Evolutionary conservation across 805 yeast species (phyloP), one percentile per base, ranked within the genome.

Genomic region (Brettanomyces custersianus): DNA sequence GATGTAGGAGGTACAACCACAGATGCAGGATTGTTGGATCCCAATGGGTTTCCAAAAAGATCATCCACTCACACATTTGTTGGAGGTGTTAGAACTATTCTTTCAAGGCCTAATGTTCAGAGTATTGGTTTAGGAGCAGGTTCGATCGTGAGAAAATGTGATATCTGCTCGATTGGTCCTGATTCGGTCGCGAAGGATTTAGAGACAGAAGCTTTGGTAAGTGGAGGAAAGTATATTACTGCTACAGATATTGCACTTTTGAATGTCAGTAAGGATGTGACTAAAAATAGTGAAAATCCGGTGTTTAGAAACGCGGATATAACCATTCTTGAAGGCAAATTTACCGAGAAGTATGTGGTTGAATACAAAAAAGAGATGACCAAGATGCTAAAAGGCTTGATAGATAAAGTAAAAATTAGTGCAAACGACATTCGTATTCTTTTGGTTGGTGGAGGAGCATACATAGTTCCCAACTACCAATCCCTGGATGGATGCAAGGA

Each of bases 1-100:
- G 74, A 68, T 45, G 62, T 68, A 25, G 74, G 74, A n/a, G 74
- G 74, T 11, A 68, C 74, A 9, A 68, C 74, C 4, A 53, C 72
- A 5, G 74, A 68, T 46, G 68, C 66, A 15, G 74, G 74, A 8
- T 41, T 65, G 33, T 42, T 68, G 21, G 47, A 68, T 8, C 62
- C 69, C 4, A 45, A 62, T 13, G 74, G 73, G 1, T 68, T 66
- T 47, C 74, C 74, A 5, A 48, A 70, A 20, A 71, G 66, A 38
- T 55, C 69, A 3, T 59, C 72, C 1, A 55, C 70, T 4, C 60
- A 59, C 43, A 59, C 68, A 2, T 41, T 43, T 20, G 63, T 68
- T 26, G 72, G 72, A 12, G 74, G 73, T 23, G 74, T 69, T 5
- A 48, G 67, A 35, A 67, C 64, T 62, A 68, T 66, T 46, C 66